Evolutionary conservation across 148 eudicot genomes (phyloP), one percentile per base, ranked within the genome.

Genomic region (Persicaria maculosa): DNA sequence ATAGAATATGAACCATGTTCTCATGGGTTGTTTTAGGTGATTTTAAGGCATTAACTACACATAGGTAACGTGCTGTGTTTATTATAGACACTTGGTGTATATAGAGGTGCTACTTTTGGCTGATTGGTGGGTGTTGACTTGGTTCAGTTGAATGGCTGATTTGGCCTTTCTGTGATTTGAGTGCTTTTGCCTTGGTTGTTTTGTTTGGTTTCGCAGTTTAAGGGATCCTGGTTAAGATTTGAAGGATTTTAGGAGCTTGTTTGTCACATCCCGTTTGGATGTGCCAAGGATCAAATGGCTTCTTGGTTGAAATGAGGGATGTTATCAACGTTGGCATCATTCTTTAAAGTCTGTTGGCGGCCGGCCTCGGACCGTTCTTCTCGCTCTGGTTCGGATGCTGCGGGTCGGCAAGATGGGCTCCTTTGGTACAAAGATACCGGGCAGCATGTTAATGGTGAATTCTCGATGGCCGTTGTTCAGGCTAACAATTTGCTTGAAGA

Each of bases 401-500:
- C 83, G 5, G 83, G 83, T 53, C 78, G 77, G 43, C 86, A 80
- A 65, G 81, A 83, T 7, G 86, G 86, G 76, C 83, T 83, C 72
- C 79, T 83, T 73, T 83, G 86, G 86, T 83, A 80, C 75, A 80
- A 83, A 54, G 86, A 83, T 74, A 73, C 50, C 2, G 86, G 86
- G 25, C 86, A 83, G 59, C 86, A 83, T 78, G 53, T 78, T 70
- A 68, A 73, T 76, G 86, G 86, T 72, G 83, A 83, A 12, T 83
- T 80, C 79, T 83, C 86, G 12, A 78, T 83, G 86, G 83, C 83
- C 5, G 85, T 83, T 74, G 85, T 83, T 73, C 83, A 83, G 77
- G 85, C 85, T 36, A 83, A 83, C 52, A 62, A 31, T 57, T 78
- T 83, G 75, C 75, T 80, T 6, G 86, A 83, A 76, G 83, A 83